These are phyloP conservation scores for Capronia americana DNA, from an alignment of 2,329 filamentous ascomycete genomes.

Conservation along the genomic window DNA sequence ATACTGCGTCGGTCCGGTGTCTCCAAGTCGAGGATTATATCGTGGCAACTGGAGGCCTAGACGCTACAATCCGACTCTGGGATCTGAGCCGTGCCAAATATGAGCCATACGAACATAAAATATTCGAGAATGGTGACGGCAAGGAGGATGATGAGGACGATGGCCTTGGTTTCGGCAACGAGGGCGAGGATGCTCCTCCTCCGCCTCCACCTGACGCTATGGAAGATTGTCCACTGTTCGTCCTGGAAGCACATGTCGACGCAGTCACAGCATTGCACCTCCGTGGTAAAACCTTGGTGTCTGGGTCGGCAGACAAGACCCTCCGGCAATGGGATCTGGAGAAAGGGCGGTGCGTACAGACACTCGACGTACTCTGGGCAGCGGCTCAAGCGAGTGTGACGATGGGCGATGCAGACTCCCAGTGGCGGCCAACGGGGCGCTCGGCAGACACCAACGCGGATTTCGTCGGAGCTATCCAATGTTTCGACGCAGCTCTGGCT, in stretches of 20 bases:
- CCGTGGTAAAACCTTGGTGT: conserved; percentile 85
- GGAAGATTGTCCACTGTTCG: conserved; percentile 87
- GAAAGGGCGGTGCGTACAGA: conserved; percentile 97
- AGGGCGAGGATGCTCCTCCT: conserved; percentile 71
- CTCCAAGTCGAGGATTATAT: conserved; percentile 96
- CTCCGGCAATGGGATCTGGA: conserved; percentile 96
- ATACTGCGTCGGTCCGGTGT: conserved; percentile 89
- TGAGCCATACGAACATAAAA: conserved; percentile 68
- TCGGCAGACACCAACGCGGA: conserved; percentile 73
- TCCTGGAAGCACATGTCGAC: conserved; percentile 86
- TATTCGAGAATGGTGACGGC: conserved; percentile 52
- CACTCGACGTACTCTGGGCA: conserved; percentile 96
- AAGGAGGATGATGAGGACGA: conserved; percentile 61
- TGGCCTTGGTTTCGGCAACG: conserved; percentile 75
- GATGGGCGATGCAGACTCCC: conserved; percentile 57
- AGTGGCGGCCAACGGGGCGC: conserved; percentile 74
- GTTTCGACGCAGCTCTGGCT: conserved; percentile 92
- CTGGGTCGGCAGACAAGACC: conserved; percentile 96
- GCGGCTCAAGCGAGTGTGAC: conserved; percentile 84
- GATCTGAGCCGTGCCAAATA: conserved; percentile 89
- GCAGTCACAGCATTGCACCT: conserved; percentile 96
- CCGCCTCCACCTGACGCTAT: conserved; percentile 75
- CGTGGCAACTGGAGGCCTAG: conserved; percentile 90
- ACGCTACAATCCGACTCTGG: conserved; percentile 94
- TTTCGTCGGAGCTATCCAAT: conserved; percentile 93